These are phyloP conservation scores for Fusarium sp. DNA, from an alignment of 2,329 filamentous ascomycete genomes.

Conservation along the genomic window DNA sequence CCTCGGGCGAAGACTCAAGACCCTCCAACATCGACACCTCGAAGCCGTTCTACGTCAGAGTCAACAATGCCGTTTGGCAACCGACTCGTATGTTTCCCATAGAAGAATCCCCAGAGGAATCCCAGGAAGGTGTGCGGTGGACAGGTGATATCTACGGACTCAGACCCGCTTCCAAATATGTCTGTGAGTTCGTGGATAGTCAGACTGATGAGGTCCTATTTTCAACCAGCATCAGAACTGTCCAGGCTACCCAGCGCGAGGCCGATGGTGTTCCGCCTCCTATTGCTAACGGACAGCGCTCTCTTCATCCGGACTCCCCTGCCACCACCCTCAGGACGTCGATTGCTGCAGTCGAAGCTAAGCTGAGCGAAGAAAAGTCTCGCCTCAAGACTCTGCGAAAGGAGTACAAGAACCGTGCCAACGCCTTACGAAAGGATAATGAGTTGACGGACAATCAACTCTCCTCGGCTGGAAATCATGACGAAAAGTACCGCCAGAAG, in stretches of 20 bases:
- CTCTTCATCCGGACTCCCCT: conserved; percentile 81
- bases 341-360: conserved; percentile 79
- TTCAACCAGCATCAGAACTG: conserved; percentile 79
- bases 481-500: conserved; percentile 83
- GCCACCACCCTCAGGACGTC: conserved; percentile 83
- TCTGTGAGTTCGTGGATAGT: conserved; percentile 82
- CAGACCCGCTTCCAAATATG: conserved; percentile 81
- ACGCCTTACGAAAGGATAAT: conserved; percentile 79
- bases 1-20: conserved; percentile 53
- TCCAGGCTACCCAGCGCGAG: conserved; percentile 61
- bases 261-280: conserved; percentile 51
- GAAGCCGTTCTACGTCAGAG: conserved; percentile 84
- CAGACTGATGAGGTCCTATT: conserved; percentile 77
- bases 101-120: conserved; percentile 52
- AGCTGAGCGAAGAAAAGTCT: conserved; percentile 77
- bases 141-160: conserved; percentile 79
- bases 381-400: conserved; percentile 80
- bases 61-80: conserved; percentile 86
- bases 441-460: conserved; percentile 78
- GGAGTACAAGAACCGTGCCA: conserved; percentile 80
- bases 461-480: conserved; percentile 78
- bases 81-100: conserved; percentile 78
- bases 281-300: conserved; percentile 66
- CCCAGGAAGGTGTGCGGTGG: conserved; percentile 70
- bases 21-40: conserved; percentile 73